Evolutionary conservation across 2,329 filamentous ascomycete species (phyloP), one percentile per base, ranked within the genome.

Genomic region (Alternaria sp.): DNA sequence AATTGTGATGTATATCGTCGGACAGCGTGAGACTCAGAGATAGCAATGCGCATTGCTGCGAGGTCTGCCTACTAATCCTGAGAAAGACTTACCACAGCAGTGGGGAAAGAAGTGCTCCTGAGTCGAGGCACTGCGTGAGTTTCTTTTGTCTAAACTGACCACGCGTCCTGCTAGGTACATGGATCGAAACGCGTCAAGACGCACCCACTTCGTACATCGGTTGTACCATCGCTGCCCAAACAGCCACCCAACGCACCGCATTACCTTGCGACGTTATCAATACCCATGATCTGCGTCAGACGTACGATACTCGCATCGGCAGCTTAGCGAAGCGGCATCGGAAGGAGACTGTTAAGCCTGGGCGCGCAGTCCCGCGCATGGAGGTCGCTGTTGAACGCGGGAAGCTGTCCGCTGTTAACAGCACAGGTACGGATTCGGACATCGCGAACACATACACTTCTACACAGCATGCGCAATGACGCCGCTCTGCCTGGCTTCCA

Each of bases 1-100:
- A 8, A n/a, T 13, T 19, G 61, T 63, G 61, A 61, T 57, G 59
- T 49, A 26, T 28, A 32, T 17, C 21, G n/a, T 19, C 53, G 36
- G 21, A n/a, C 25, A 10, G 11, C 4, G 36, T 46, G 40, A 54
- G 32, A 21, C 26, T 5, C 10, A 19, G 23, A 19, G 9, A 12
- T 4, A 21, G 10, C 9, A 36, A 13, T 9, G 49, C 19, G 13
- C 36, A 21, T 19, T 40, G 49, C 13, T 6, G 15, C 11, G 8
- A n/a, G 23, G 9, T 40, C n/a, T 19, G 30, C 23, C 19, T 52
- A 25, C 19, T 25, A 40, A n/a, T n/a, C n/a, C n/a, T n/a, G n/a
- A n/a, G n/a, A n/a, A n/a, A n/a, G n/a, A n/a, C n/a, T n/a, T n/a
- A n/a, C n/a, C n/a, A 32, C 3, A 15, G 13, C 6, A 32, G 15